Evolutionary conservation across 768 basidiomycete genomes (phyloP).

Genomic region (Termitomyces sp.): DNA sequence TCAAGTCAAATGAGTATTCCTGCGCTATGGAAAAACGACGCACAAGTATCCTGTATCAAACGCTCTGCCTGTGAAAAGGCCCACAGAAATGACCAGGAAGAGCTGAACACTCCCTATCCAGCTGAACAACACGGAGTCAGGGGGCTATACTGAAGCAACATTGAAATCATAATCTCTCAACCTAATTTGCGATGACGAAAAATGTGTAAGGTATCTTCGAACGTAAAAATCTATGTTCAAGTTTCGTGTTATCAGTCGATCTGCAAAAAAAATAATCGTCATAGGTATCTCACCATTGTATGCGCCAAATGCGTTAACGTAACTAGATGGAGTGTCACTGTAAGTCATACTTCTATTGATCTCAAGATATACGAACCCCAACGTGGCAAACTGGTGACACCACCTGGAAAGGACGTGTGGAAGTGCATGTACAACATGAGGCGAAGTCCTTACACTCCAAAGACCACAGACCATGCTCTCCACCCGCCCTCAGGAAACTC

Average conservation of each 20-base stretch:
- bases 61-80: constrained; percentile 20
- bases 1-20: not conserved
- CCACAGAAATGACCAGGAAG: constrained; percentile 20
- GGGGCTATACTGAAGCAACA: not conserved
- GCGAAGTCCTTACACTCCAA: constrained; percentile 20
- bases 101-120: constrained; percentile 28
- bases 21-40: not conserved
- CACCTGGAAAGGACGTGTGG: constrained; percentile 10
- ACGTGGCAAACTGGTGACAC: constrained; percentile 21
- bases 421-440: not conserved
- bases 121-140: constrained; percentile 6
- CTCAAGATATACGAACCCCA: constrained; percentile 15
- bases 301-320: constrained; percentile 20
- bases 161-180: not conserved
- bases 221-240: constrained; percentile 21
- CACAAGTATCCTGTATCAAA: constrained; percentile 26
- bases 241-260: not conserved
- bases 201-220: constrained; percentile 19
- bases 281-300: constrained; percentile 14
- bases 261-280: not conserved
- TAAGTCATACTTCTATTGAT: not conserved
- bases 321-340: constrained; percentile 10
- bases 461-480: constrained; percentile 21
- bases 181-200: constrained; percentile 24
- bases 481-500: constrained; percentile 19